Percentiles rank a stretch among this genome's conserved stretches.
These are phyloP conservation scores for Pyrenochaeta sp. DNA, from an alignment of 2,329 filamentous ascomycete genomes.

Conservation along the genomic window DNA sequence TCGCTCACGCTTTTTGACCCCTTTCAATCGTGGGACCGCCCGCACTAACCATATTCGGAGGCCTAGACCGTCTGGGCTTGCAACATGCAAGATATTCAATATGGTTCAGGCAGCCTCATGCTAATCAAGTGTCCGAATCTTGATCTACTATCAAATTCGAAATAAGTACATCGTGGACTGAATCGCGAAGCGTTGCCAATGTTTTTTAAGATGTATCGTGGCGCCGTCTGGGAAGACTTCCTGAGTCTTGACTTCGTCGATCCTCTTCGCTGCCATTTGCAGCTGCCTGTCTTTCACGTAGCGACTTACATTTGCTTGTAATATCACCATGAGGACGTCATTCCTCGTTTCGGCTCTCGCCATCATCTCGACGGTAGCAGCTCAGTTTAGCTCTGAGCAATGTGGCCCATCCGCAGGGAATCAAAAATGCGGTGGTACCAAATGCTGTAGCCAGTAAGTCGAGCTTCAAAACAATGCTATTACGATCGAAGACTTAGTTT, in stretches of 20 bases:
- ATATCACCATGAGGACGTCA: slow-evolving; percentile 1
- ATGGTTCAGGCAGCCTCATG: slow-evolving; percentile 3
- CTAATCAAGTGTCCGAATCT: not conserved
- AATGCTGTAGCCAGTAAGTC: slow-evolving; percentile 53
- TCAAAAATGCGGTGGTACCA: slow-evolving; percentile 1
- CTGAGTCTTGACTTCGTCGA: not conserved
- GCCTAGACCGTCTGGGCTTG: not conserved
- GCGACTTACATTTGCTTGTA: not conserved
- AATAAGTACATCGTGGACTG: not conserved
- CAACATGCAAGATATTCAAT: not conserved
- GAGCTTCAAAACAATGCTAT: no score
- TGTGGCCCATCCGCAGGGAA: slow-evolving; percentile 1
- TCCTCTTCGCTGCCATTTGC: not conserved
- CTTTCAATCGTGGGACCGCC: not conserved
- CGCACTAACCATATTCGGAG: not conserved
- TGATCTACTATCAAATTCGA: no score
- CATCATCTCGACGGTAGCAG: not conserved
- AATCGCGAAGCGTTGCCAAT: not conserved
- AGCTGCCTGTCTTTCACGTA: not conserved
- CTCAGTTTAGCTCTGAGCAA: slow-evolving; percentile 1
- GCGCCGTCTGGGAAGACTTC: no score
- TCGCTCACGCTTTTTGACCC: not conserved
- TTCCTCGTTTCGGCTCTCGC: slow-evolving; percentile 3
- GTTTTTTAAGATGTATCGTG: not conserved
- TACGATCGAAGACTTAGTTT: no score